Percentiles rank a stretch among this genome's conserved stretches.
Conservation (phyloP, 1,284 basidiomycete genomes). For the Sanguinoderma infundibulare region DNA sequence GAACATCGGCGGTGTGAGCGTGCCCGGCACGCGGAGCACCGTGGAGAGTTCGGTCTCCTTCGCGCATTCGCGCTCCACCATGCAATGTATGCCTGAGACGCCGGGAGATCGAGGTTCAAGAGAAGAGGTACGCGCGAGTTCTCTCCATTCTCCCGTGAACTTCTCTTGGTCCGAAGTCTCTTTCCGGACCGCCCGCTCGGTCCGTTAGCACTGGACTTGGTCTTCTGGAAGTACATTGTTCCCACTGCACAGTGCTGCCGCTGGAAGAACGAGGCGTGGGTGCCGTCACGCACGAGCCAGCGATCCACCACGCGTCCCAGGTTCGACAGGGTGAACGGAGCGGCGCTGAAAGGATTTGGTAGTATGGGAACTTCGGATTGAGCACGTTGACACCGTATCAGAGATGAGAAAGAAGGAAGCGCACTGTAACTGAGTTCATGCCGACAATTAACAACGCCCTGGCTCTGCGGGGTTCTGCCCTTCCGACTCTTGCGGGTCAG, state of each 20-base stretch:
- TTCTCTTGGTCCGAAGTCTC: background rate
- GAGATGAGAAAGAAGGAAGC: background rate
- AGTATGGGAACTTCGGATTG: background rate
- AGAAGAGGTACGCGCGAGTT: background rate
- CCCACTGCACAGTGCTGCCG: background rate
- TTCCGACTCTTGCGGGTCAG: too few species aligned
- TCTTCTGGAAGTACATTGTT: background rate
- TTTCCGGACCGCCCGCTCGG: background rate
- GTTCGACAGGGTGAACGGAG: background rate
- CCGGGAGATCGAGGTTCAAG: background rate
- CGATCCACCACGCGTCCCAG: background rate
- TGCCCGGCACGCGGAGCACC: background rate
- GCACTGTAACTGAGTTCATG: background rate
- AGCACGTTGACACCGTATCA: background rate
- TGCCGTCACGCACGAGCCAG: background rate
- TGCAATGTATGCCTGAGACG: background rate
- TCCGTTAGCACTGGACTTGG: background rate
- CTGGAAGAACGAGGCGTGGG: background rate
- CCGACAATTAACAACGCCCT: background rate
- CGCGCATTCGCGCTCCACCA: background rate
- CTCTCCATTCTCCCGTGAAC: background rate
- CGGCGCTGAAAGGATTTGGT: background rate
- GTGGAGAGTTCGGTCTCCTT: background rate
- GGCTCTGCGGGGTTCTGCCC: background rate
- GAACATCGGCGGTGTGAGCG: background rate